Base-by-base conservation (phyloP, 1,284 basidiomycete genomes). In the Bjerkandera adusta region DNA sequence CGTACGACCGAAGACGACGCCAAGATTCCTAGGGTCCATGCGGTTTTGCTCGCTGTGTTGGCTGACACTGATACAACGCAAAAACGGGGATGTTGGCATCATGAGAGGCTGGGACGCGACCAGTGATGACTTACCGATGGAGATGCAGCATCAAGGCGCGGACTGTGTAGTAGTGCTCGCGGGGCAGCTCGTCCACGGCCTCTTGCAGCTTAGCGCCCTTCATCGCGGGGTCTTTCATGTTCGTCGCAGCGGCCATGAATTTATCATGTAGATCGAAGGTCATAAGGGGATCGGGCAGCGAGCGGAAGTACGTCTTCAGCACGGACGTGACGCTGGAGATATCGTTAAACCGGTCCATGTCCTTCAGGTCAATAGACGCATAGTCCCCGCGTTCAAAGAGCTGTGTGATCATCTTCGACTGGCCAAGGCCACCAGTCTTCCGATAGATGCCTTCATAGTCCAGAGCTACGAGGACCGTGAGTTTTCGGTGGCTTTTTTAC, bases 1-100 rank as follows among this genome's bases (percentile, higher is more conserved):
- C 93, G 72, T 67, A 97, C 94, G 96, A 56, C 97, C 97, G 71
- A 99, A 98, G 34, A 99, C 94, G n/a, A 98, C 93, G n/a, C 97
- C 97, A 16, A 99, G 71, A 60, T 99, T 99, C 53, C 93, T 81
- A 3, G 92, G 86, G 41, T 85, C 93, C 97, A 99, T 99, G 44
- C 94, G 75, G 66, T 99, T 99, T 49, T 75, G 73, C 20, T 84
- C 81, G 47, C 77, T 80, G 30, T 75, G 73, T 47, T 83, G 73
- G 58, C 82, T 81, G 21, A 96, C 77, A 47, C 92, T 91, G 55
- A n/a, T n/a, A n/a, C n/a, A n/a, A n/a, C n/a, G n/a, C n/a, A n/a
- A n/a, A n/a, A n/a, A n/a, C n/a, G n/a, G 35, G 48, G 43, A 43
- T 24, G 26, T n/a, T 13, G 24, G 2, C 20, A 22, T 5, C 24